These are phyloP conservation scores for Rhizophora mangle DNA, from an alignment of 345 rosid species.

Conservation along the genomic window DNA sequence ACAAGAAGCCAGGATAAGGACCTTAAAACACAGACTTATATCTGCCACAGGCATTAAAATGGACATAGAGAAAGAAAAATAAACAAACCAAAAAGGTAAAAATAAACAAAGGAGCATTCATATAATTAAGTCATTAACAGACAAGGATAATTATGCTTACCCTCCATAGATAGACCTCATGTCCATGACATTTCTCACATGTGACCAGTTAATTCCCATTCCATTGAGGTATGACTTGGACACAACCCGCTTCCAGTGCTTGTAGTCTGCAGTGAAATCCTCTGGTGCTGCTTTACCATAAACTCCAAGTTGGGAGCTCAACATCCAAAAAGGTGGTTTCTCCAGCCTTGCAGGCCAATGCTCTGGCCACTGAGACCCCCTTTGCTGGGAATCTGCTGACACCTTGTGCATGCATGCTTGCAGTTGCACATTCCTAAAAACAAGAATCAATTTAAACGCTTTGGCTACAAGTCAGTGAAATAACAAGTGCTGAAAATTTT, in stretches of 20 bases:
- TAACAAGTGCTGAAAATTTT: not conserved
- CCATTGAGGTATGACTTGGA: conserved; percentile 77
- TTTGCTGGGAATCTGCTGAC: conserved; percentile 52
- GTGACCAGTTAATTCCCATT: conserved; percentile 79
- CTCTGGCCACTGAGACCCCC: conserved; percentile 95
- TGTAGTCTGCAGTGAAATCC: conserved; percentile 68
- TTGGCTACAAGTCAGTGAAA: not conserved
- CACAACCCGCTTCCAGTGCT: conserved; percentile 91
- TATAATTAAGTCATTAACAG: not conserved
- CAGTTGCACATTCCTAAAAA: conserved; percentile 73
- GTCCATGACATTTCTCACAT: conserved; percentile 93
- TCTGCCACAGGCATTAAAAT: not conserved
- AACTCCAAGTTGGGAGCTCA: conserved; percentile 80
- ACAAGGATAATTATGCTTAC: conserved; percentile 37
- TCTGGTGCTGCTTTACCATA: conserved; percentile 90
- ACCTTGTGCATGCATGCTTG: conserved; percentile 88
- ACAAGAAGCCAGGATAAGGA: no score
- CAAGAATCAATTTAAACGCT: conserved; percentile 14
- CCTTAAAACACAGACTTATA: not conserved
- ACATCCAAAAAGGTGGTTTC: conserved; percentile 81
- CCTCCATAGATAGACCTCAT: conserved; percentile 96
- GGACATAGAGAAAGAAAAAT: not conserved
- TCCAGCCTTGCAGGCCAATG: conserved; percentile 86
- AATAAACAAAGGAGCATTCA: not conserved
- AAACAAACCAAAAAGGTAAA: not conserved